phyloP scores from a whole-genome alignment of 148 eudicot genomes.

The Cornus kousa region DNA sequence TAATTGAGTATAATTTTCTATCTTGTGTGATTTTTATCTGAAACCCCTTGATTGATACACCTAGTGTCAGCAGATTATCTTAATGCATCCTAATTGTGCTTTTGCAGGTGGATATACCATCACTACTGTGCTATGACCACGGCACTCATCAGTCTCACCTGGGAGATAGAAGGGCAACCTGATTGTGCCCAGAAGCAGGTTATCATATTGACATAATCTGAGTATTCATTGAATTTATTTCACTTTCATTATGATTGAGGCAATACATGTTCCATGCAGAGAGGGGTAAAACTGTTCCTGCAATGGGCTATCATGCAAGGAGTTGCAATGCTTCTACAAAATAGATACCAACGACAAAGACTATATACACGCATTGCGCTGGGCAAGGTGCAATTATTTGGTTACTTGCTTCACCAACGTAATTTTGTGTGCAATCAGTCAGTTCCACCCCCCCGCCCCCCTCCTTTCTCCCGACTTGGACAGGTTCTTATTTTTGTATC shows the following conservation, averaged over 20 bases:
- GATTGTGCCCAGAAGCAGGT: slow-evolving; percentile 93
- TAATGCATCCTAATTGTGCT: not conserved
- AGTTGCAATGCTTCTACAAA: slow-evolving; percentile 91
- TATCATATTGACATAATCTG: slow-evolving; percentile 19
- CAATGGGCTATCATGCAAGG: slow-evolving; percentile 99
- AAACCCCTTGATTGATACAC: not conserved
- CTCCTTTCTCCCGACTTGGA: not conserved
- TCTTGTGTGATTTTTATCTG: not conserved
- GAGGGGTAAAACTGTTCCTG: slow-evolving; percentile 82
- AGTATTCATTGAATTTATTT: not conserved
- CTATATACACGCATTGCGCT: slow-evolving; percentile 94
- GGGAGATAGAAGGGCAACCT: slow-evolving; percentile 90
- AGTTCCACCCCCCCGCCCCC: too few species aligned
- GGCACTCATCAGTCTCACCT: slow-evolving; percentile 96
- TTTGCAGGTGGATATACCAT: slow-evolving; percentile 91
- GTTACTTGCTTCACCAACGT: not conserved
- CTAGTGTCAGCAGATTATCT: not conserved
- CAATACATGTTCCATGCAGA: slow-evolving; percentile 42
- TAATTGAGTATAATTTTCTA: slow-evolving; percentile 25
- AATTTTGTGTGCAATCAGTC: not conserved
- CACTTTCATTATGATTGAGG: slow-evolving; percentile 10
- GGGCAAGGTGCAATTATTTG: slow-evolving; percentile 61
- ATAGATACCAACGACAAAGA: slow-evolving; percentile 93
- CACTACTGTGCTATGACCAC: slow-evolving; percentile 94
- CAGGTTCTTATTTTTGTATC: not conserved